Evolutionary conservation across 1,284 basidiomycete genomes (phyloP), one percentile per base, ranked within the genome.

Genomic region (Cryptococcus neoformans): DNA sequence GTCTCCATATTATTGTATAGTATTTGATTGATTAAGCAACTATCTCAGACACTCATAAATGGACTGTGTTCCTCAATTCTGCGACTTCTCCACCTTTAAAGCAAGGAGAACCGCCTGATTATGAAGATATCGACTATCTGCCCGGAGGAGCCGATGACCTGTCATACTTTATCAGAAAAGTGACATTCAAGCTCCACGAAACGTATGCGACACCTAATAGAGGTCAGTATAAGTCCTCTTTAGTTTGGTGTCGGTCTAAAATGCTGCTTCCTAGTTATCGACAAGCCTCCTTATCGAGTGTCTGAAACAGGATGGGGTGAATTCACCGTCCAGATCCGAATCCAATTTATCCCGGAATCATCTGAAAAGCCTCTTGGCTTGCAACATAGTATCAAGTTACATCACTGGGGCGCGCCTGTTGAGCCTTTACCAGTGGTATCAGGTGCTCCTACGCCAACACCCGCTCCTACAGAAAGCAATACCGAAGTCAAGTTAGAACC

Each of bases 301-400:
- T 88, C 92, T 6, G 96, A 99, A 75, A 98, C 95, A 8, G 96
- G 95, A 48, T 99, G 96, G 96, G 96, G 96, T 70, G 96, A 99
- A 80, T 99, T 99, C 77, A 92, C 97, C 68, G 88, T 99, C 60
- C 85, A 89, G 69, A 95, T 99, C 67, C 87, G 91, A 61, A 87
- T 99, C 61, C 89, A 88, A 51, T 98, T 99, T 77, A 82, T 92
- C n/a, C 78, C 84, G 46, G 96, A 99, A 76, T 86, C 93, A 1
- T 88, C 85, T 52, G 96, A 99, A 77, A 98, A 98, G 76, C 85
- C 92, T 6, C 80, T 97, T 61, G 83, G 84, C 4, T 80, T 95
- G 53, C 88, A 89, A 63, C 96, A 99, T 75, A 89, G 92, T 67
- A 87, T 99, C 73, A 98, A 98, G 75, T 84, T 99, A 0, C 96